Evolutionary conservation across 805 yeast species (phyloP), one percentile per base, ranked within the genome.

Genomic region (Saccharomycopsis sp.): DNA sequence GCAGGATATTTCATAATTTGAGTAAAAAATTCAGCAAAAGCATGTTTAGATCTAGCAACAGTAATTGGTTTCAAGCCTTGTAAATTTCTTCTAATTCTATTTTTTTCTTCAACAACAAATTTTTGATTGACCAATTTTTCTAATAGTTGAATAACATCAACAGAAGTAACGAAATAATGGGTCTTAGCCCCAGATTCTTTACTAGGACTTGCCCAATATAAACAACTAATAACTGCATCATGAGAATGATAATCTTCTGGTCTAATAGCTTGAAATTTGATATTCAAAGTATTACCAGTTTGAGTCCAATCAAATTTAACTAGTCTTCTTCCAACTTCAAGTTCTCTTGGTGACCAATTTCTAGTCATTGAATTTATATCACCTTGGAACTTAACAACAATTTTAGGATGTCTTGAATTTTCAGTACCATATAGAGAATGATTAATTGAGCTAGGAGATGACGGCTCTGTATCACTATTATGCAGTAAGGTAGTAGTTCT

Each of bases 71-170:
- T 71, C 47, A 76, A 64, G 14, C 73, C 73, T 51, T 79, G 85
- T 37, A 79, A 61, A 49, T 79, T 79, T 40, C 86, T 63, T 40
- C 86, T 62, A 21, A 78, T 75, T 39, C 86, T 62, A 56, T 79
- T 79, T 56, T 79, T 79, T 55, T 79, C 86, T 51, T 78, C 82
- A 17, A 77, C 74, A 4, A 72, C 63, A 54, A 79, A 78, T 47
- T 68, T 70, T 39, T 72, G 51, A 32, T 54, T 67, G 19, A 77
- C 74, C 34, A 78, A 60, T 42, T 65, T 63, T 51, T 78, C 84
- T 27, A 78, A 56, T 4, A 79, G 54, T 14, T 64, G 52, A 14
- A 78, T 72, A 34, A 78, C 63, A 52, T 78, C 85, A 17, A 78
- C 85, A 1, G 79, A 71, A 1, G 86, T 78, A 23, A 76, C 75